A percentile compares a stretch with the other conserved stretches of the same genome.
Evolutionary conservation across 257 asterid genomes (phyloP).

Genomic region (Solanum stenotomum): DNA sequence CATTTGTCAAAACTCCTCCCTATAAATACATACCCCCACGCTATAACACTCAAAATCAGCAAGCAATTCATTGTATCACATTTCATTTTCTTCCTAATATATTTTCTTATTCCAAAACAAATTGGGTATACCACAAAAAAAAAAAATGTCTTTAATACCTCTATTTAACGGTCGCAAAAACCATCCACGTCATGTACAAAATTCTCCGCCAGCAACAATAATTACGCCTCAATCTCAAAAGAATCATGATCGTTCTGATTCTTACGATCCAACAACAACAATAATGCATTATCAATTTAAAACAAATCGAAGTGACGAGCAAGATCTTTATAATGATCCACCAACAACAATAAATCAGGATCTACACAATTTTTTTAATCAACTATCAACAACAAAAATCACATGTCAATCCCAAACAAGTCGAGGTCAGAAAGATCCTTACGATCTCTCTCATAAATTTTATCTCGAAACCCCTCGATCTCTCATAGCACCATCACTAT

Average conservation of each 20-base stretch:
- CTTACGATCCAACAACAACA: not conserved
- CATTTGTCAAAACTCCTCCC: not conserved
- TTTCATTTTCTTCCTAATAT: not conserved
- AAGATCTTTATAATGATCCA: not conserved
- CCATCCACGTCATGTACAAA: not conserved
- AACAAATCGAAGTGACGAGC: not conserved
- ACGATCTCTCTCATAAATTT: not conserved
- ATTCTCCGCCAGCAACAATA: not conserved
- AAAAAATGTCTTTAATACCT: slow-evolving; percentile 13
- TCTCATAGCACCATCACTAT: not conserved
- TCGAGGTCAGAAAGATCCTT: not conserved
- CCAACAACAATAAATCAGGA: not conserved
- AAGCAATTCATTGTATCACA: not conserved
- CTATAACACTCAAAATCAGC: not conserved
- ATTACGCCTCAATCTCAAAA: not conserved
- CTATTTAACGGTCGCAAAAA: slow-evolving; percentile 4
- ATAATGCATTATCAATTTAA: not conserved
- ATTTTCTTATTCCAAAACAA: not conserved
- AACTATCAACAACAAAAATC: not conserved
- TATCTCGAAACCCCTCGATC: not conserved
- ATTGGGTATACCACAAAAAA: not conserved
- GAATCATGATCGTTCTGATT: not conserved
- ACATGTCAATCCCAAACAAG: not conserved
- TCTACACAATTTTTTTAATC: not conserved
- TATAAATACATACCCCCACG: not conserved